Evolutionary conservation across 768 basidiomycete species (phyloP).

Genomic region (Crepidotus variabilis): DNA sequence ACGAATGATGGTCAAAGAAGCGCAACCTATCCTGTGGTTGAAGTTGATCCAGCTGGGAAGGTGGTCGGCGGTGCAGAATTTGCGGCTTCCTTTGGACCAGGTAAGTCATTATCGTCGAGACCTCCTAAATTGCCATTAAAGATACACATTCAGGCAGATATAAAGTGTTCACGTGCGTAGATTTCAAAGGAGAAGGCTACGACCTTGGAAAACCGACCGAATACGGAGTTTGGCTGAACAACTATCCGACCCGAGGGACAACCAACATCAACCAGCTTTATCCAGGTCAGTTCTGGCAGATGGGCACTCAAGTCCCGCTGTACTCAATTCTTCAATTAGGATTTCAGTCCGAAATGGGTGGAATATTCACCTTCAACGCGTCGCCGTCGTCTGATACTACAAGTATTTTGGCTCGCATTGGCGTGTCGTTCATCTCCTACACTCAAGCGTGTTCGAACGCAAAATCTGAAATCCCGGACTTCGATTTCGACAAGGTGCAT

Average conservation of each 20-base stretch:
- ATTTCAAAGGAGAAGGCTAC: conserved; percentile 54
- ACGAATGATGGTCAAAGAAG: conserved; percentile 60
- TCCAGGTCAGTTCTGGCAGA: conserved; percentile 30
- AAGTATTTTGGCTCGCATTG: conserved; percentile 51
- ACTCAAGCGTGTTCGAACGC: conserved; percentile 60
- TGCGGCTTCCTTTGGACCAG: conserved; percentile 55
- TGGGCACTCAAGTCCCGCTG: background rate
- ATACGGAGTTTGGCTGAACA: conserved; percentile 51
- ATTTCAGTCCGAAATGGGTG: conserved; percentile 48
- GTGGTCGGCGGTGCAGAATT: conserved; percentile 48
- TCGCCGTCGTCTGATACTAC: conserved; percentile 24
- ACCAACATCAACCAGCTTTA: conserved; percentile 46
- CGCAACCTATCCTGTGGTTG: conserved; percentile 43
- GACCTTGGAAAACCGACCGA: conserved; percentile 43
- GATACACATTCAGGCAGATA: conserved; percentile 36
- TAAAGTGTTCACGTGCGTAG: conserved; percentile 54
- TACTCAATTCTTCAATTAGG: conserved; percentile 23
- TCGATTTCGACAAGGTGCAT: conserved; percentile 50
- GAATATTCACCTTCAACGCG: conserved; percentile 47
- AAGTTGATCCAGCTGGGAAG: conserved; percentile 43
- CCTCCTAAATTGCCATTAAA: background rate
- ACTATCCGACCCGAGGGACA: conserved; percentile 43
- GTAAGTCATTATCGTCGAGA: conserved; percentile 13
- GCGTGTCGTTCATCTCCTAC: conserved; percentile 61
- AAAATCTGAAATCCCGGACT: conserved; percentile 55